A percentile compares a stretch with the other conserved stretches of the same genome.
Evolutionary conservation across 805 yeast genomes (phyloP).

Genomic region (Zygotorulaspora sp.): DNA sequence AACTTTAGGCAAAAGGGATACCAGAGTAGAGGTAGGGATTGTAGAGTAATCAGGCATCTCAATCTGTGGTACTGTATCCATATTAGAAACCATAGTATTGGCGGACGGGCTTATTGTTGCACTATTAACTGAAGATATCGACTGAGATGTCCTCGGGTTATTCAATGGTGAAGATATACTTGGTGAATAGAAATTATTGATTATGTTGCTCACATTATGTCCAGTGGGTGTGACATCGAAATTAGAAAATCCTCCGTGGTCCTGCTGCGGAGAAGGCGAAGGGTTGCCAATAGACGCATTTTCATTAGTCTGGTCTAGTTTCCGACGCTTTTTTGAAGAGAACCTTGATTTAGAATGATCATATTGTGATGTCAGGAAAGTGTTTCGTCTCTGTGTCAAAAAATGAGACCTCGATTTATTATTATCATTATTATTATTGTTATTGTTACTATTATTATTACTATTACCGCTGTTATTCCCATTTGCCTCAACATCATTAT

Average conservation of each 20-base stretch:
- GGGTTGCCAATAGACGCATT: conserved; percentile 1
- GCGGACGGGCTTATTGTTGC: conserved; percentile 5
- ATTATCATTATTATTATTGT: background rate
- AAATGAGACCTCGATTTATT: conserved; percentile 17
- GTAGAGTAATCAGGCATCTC: conserved; percentile 31
- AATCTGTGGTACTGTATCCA: conserved; percentile 14
- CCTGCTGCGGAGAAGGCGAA: conserved; percentile 16
- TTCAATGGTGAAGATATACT: conserved; percentile 21
- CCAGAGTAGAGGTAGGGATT: conserved; percentile 35
- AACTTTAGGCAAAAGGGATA: conserved; percentile 51
- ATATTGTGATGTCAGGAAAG: conserved; percentile 32
- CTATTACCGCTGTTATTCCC: conserved; percentile 2
- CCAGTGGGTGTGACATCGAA: conserved; percentile 15
- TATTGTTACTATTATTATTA: background rate
- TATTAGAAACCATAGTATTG: conserved; percentile 1
- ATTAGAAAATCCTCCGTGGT: conserved; percentile 26
- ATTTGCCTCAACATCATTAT: conserved; percentile 1
- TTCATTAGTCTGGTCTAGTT: background rate
- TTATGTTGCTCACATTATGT: background rate
- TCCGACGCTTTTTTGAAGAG: conserved; percentile 19
- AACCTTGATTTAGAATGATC: conserved; percentile 32
- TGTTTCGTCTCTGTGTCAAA: conserved; percentile 30
- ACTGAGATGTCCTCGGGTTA: conserved; percentile 17
- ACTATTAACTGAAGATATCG: conserved; percentile 12
- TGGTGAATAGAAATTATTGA: conserved; percentile 9